phyloP scores from a whole-genome alignment of 495 filamentous ascomycete genomes.

The Articulospora tetracladia region DNA sequence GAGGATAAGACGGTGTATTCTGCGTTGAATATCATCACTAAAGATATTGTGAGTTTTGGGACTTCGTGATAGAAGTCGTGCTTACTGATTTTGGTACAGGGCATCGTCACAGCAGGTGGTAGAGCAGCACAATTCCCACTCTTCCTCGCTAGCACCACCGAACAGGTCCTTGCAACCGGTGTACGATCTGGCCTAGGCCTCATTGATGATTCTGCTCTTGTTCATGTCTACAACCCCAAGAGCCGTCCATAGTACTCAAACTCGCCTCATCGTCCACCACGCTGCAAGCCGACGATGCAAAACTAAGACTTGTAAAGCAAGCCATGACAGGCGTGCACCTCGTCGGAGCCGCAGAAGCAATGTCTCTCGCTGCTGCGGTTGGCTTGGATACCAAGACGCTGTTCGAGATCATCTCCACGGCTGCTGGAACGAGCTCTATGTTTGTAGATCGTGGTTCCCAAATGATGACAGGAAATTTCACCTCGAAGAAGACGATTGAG shows the following conservation, averaged over 20 bases:
- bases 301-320: constrained; percentile 52
- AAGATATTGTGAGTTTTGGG: constrained; percentile 51
- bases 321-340: constrained; percentile 63
- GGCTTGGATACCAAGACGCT: constrained; percentile 62
- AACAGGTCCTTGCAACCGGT: constrained; percentile 63
- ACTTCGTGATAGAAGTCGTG: neutral
- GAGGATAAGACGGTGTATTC: constrained; percentile 64
- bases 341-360: constrained; percentile 59
- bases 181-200: constrained; percentile 57
- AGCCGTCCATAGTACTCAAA: constrained; percentile 21
- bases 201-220: constrained; percentile 68
- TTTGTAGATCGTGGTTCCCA: constrained; percentile 54
- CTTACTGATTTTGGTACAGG: constrained; percentile 11
- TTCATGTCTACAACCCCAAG: constrained; percentile 54
- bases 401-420: constrained; percentile 62
- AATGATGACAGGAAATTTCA: constrained; percentile 40
- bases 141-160: constrained; percentile 67
- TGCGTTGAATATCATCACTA: constrained; percentile 73
- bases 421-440: constrained; percentile 62
- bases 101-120: constrained; percentile 71
- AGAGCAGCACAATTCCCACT: constrained; percentile 56
- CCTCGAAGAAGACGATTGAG: constrained; percentile 13
- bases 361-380: constrained; percentile 60
- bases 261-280: constrained; percentile 9
- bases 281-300: constrained; percentile 31